These are phyloP conservation scores for Rhodomyrtus tomentosa DNA, from an alignment of 345 rosid species.

Conservation along the genomic window DNA sequence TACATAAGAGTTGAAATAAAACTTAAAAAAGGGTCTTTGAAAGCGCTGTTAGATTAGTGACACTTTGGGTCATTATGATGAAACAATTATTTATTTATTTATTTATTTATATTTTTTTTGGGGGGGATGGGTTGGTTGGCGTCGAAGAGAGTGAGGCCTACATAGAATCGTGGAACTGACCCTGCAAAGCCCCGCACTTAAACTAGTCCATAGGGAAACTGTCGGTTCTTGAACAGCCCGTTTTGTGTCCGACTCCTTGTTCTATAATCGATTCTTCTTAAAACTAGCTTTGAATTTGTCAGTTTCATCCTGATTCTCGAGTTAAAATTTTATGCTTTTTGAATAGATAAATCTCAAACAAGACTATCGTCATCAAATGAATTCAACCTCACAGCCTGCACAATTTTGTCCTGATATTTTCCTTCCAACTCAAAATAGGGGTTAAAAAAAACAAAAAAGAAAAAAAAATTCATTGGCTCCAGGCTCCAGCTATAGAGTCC, in stretches of 20 bases:
- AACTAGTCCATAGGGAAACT: neutral
- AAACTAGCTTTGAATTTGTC: neutral
- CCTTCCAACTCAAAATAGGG: neutral
- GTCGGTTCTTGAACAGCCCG: accelerated
- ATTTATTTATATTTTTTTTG: too few relatives aligned
- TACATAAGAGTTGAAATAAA: neutral
- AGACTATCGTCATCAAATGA: neutral
- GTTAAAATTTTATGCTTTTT: neutral
- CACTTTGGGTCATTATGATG: neutral
- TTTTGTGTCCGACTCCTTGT: neutral
- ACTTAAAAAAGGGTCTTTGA: neutral
- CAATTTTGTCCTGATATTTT: neutral
- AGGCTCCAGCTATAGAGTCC: neutral
- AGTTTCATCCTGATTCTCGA: neutral
- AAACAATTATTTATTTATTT: too few relatives aligned
- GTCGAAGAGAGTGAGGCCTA: neutral
- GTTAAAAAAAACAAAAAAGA: neutral
- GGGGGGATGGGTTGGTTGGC: neutral
- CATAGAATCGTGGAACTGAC: neutral
- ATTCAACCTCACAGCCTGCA: neutral
- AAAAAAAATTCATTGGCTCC: neutral
- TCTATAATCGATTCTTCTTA: neutral
- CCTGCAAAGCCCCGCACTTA: neutral
- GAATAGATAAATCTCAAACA: neutral
- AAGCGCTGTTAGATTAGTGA: neutral